Evolutionary conservation across 2,329 filamentous ascomycete species (phyloP), one percentile per base, ranked within the genome.

Genomic region (Immersiporthe knoxdaviesiana): DNA sequence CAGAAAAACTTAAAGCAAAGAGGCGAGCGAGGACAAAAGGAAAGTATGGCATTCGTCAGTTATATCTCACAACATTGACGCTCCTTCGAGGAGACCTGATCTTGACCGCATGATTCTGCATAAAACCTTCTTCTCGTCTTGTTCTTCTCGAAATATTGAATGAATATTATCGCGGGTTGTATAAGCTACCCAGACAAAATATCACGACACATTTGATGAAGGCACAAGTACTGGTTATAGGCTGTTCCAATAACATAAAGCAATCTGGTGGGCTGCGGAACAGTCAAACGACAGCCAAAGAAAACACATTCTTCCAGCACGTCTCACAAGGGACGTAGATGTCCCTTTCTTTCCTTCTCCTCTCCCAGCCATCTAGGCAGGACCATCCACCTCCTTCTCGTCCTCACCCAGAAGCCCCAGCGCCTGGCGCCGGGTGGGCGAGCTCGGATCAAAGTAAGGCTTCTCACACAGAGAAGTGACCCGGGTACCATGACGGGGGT

Each of bases 401-500:
- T 84, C 83, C 1, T 85, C 80, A 8, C 88, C 88, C 61, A 89
- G 78, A n/a, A 91, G 76, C 0, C 90, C 90, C 58, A 93, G 78
- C 0, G 87, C 89, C 73, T 92, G 83, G 71, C 91, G 83, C 62
- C 91, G 84, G 0, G 89, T 91, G 0, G 90, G 90, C 1, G 90
- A 90, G 12, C 84, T 80, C 0, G 85, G 79, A 66, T 91, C 85
- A 73, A 91, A 93, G 74, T 84, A 90, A 0, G 91, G 91, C 81
- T 89, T 89, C 80, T 93, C 91, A 0, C 89, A 91, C 65, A 93
- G 78, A 10, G 88, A 83, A 0, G 90, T 93, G 3, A 93, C 90
- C 37, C 91, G 83, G 0, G 90, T 93, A 2, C 91, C 91, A 76
- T 93, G 91, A 52, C 91, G 82, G 0, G 90, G 88, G 75, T 92